These are phyloP conservation scores for Beta macrorhiza DNA, from an alignment of 179 eudicot genomes.

Conservation along the genomic window DNA sequence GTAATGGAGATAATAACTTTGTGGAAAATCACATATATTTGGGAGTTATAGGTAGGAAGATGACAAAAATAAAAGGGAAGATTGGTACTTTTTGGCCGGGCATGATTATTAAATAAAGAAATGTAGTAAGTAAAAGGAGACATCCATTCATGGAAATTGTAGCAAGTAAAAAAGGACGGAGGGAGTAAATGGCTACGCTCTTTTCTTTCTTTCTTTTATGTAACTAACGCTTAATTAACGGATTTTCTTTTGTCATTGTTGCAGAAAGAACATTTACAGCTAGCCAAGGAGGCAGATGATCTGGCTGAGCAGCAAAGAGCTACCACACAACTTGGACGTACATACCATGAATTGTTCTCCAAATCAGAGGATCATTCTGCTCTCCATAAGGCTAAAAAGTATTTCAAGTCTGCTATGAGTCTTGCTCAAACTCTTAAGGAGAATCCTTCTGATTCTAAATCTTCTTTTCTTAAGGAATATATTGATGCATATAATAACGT, in stretches of 20 bases:
- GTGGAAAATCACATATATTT: too few relatives aligned
- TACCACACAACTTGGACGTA: slow-evolving; percentile 90
- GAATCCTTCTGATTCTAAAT: slow-evolving; percentile 45
- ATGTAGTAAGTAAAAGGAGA: too few relatives aligned
- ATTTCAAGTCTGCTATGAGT: slow-evolving; percentile 69
- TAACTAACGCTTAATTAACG: not conserved
- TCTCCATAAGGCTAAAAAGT: slow-evolving; percentile 78
- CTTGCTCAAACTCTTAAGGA: slow-evolving; percentile 67
- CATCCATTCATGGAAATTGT: too few relatives aligned
- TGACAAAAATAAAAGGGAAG: too few relatives aligned
- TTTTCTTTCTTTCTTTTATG: not conserved
- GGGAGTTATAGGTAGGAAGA: too few relatives aligned
- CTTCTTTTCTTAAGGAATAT: slow-evolving; percentile 77
- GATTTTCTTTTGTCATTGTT: slow-evolving; percentile 1
- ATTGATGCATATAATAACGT: slow-evolving; percentile 88
- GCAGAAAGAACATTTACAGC: slow-evolving; percentile 85
- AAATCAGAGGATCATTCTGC: slow-evolving; percentile 59
- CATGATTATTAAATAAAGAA: too few relatives aligned
- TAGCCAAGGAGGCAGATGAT: slow-evolving; percentile 69
- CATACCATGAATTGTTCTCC: slow-evolving; percentile 80
- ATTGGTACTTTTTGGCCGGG: too few relatives aligned
- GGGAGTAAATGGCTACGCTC: not conserved
- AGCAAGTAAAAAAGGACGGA: too few relatives aligned
- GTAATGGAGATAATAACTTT: too few relatives aligned
- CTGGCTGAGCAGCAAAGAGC: slow-evolving; percentile 96